Evolutionary conservation across 495 filamentous ascomycete species (phyloP).

Genomic region (Hypoxylon intermedium): DNA sequence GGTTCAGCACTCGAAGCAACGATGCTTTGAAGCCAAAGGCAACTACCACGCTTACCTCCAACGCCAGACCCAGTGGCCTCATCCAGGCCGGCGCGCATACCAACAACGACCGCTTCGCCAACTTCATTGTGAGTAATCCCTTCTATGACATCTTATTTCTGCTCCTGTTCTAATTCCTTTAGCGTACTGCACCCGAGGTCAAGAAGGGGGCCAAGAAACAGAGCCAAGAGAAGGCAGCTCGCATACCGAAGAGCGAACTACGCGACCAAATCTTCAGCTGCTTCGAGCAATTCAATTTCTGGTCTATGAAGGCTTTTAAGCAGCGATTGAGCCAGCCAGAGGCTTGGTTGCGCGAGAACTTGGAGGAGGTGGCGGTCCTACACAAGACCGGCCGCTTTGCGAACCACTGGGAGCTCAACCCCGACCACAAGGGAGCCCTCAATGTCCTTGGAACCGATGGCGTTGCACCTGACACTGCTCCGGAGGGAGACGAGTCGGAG

Average conservation of each 20-base stretch:
- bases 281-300: conserved; percentile 85
- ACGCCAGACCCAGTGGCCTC: conserved; percentile 46
- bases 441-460: conserved; percentile 54
- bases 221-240: conserved; percentile 81
- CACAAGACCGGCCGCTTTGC: conserved; percentile 82
- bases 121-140: conserved; percentile 63
- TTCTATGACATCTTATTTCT: background rate
- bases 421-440: conserved; percentile 66
- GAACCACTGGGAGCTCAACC: conserved; percentile 81
- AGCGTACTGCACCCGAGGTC: conserved; percentile 46
- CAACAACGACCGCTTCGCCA: conserved; percentile 54
- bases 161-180: conserved; percentile 34
- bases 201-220: conserved; percentile 59
- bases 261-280: conserved; percentile 80
- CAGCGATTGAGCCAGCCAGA: conserved; percentile 81
- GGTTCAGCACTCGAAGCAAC: conserved; percentile 66
- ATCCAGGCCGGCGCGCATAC: conserved; percentile 60
- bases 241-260: conserved; percentile 85
- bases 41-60: conserved; percentile 57
- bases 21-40: conserved; percentile 69
- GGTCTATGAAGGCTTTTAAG: conserved; percentile 85
- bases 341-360: conserved; percentile 82
- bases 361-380: conserved; percentile 82
- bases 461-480: conserved; percentile 60
- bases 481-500: conserved; percentile 68